Percentiles rank a stretch among this genome's conserved stretches.
These are phyloP conservation scores for Plantago major DNA, from an alignment of 257 asterid species.

Conservation along the genomic window DNA sequence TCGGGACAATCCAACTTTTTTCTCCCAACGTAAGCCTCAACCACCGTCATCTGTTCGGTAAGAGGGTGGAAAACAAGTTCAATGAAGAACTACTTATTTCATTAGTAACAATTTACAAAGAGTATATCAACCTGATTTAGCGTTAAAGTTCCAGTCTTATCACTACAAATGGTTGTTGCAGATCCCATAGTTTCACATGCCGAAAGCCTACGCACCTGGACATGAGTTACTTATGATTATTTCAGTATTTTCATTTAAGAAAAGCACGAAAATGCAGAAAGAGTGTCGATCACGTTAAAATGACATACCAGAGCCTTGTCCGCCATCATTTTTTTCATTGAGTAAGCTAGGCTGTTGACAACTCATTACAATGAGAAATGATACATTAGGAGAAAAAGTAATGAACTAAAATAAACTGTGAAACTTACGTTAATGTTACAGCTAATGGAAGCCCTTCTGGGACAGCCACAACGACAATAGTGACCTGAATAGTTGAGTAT, in stretches of 20 bases:
- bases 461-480: constrained; percentile 97
- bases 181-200: constrained; percentile 99
- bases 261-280: background rate
- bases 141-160: constrained; percentile 94
- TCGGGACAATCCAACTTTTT: constrained; percentile 58
- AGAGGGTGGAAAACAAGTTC: background rate
- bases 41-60: constrained; percentile 74
- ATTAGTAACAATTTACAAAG: constrained; percentile 13
- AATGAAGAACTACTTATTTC: constrained; percentile 12
- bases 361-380: constrained; percentile 18
- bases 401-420: constrained; percentile 3
- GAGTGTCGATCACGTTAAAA: background rate
- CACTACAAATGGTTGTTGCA: constrained; percentile 96
- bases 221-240: constrained; percentile 20
- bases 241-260: constrained; percentile 10
- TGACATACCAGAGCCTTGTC: constrained; percentile 89
- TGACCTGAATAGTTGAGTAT: constrained; percentile 50
- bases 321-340: constrained; percentile 99
- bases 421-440: constrained; percentile 88
- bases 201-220: constrained; percentile 96
- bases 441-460: constrained; percentile 99
- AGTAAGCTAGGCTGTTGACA: constrained; percentile 79
- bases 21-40: constrained; percentile 76
- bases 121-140: constrained; percentile 65
- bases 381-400: constrained; percentile 15